Conservation (phyloP, 352 stramenopile genomes). For the Globisporangium orthogonon region DNA sequence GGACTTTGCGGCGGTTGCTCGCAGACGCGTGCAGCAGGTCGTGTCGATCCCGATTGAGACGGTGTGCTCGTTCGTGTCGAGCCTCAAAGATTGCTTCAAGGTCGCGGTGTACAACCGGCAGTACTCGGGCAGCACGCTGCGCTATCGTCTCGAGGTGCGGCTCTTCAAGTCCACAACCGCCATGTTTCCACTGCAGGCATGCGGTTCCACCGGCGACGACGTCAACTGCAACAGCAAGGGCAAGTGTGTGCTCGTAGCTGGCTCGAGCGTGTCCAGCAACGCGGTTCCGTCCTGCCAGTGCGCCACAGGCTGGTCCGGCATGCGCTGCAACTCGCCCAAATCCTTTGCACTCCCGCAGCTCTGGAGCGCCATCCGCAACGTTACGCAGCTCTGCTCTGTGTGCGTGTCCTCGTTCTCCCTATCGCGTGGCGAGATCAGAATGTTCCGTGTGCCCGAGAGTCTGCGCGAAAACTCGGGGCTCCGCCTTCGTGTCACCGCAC, state of each 20-base stretch:
- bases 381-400: conserved; percentile 44
- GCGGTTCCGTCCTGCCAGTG: conserved; percentile 39
- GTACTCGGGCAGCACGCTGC: conserved; percentile 36
- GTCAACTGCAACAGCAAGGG: conserved; percentile 48
- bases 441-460: conserved; percentile 64
- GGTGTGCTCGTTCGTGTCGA: conserved; percentile 28
- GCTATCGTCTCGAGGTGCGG: conserved; percentile 35
- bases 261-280: background rate
- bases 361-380: conserved; percentile 45
- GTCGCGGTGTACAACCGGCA: conserved; percentile 59
- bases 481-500: conserved; percentile 14
- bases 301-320: conserved; percentile 45
- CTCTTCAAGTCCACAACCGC: conserved; percentile 21
- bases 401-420: conserved; percentile 44
- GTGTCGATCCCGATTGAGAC: conserved; percentile 40
- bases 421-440: conserved; percentile 33
- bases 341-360: conserved; percentile 51
- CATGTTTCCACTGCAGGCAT: conserved; percentile 19
- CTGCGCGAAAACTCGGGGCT: conserved; percentile 46
- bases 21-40: conserved; percentile 17
- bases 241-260: conserved; percentile 31
- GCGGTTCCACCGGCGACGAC: conserved; percentile 11
- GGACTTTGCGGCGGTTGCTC: conserved; percentile 39
- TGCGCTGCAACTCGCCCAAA: conserved; percentile 53
- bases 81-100: conserved; percentile 57